phyloP scores from a whole-genome alignment of 2,329 filamentous ascomycete species.

The Balansia obtecta region DNA sequence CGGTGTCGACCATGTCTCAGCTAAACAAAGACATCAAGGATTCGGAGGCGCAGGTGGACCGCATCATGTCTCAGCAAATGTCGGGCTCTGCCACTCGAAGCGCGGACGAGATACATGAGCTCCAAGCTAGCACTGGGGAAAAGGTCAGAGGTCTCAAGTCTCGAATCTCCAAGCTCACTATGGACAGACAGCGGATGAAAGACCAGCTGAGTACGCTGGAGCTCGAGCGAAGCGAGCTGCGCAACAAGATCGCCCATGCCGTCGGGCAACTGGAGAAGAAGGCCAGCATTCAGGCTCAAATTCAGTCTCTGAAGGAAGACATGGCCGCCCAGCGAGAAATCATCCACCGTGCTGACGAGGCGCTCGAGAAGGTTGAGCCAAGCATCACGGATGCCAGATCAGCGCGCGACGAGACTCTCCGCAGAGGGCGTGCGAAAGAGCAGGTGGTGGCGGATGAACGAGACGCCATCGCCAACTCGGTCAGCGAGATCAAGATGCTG shows the following conservation, averaged over 20 bases:
- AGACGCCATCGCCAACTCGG: conserved; percentile 57
- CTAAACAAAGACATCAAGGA: conserved; percentile 59
- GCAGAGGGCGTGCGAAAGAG: conserved; percentile 60
- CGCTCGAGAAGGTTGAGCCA: conserved; percentile 63
- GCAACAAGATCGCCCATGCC: conserved; percentile 58
- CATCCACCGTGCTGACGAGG: conserved; percentile 57
- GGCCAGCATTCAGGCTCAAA: conserved; percentile 52
- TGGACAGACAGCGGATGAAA: conserved; percentile 59
- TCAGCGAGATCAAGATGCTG: conserved; percentile 64
- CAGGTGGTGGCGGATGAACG: conserved; percentile 59
- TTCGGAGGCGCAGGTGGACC: conserved; percentile 60
- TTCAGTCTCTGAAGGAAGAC: conserved; percentile 60
- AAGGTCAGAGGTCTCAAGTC: conserved; percentile 53
- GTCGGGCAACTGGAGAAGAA: conserved; percentile 74
- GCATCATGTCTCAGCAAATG: conserved; percentile 65
- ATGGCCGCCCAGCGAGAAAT: conserved; percentile 55
- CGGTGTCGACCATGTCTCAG: conserved; percentile 62
- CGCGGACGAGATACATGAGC: conserved; percentile 72
- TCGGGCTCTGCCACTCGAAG: conserved; percentile 53
- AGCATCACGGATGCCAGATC: conserved; percentile 64
- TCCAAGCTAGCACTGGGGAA: conserved; percentile 55
- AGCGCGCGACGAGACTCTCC: conserved; percentile 63
- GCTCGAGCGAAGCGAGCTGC: conserved; percentile 63
- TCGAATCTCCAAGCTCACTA: conserved; percentile 50
- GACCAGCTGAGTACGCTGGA: conserved; percentile 59